Conservation (phyloP, 2,329 filamentous ascomycete genomes). For the Penicillium occitanis region DNA sequence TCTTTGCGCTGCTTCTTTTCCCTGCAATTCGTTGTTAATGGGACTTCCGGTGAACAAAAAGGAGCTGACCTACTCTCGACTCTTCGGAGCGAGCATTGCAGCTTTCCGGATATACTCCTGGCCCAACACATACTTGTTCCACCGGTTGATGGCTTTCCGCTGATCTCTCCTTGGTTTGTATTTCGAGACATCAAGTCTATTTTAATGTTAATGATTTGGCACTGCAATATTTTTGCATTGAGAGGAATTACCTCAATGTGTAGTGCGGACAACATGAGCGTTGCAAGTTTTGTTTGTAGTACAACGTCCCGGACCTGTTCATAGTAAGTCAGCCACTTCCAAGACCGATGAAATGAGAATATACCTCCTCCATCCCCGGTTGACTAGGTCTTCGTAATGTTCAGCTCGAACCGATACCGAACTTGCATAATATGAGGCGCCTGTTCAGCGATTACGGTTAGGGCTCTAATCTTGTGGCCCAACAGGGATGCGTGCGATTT, state of each 20-base stretch:
- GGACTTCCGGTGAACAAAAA: not conserved
- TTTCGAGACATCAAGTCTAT: conserved; percentile 43
- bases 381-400: conserved; percentile 50
- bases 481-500: not conserved
- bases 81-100: conserved; percentile 47
- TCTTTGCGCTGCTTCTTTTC: conserved; percentile 46
- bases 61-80: conserved; percentile 42
- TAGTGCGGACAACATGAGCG: conserved; percentile 88
- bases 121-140: conserved; percentile 50
- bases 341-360: conserved; percentile 16
- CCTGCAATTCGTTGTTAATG: conserved; percentile 30
- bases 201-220: not conserved
- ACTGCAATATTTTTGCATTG: not conserved
- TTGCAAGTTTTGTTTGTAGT: conserved; percentile 59
- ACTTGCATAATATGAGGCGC: conserved; percentile 49
- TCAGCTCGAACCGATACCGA: conserved; percentile 45
- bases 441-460: conserved; percentile 28
- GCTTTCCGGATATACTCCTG: conserved; percentile 49
- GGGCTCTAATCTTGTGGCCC: not conserved
- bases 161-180: conserved; percentile 49
- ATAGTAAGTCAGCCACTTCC: not conserved
- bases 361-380: conserved; percentile 52
- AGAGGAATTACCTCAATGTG: conserved; percentile 43
- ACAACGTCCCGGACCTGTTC: conserved; percentile 48
- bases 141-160: conserved; percentile 49